Base-by-base conservation (phyloP, 2,329 filamentous ascomycete genomes). In the Remersonia thermophila region DNA sequence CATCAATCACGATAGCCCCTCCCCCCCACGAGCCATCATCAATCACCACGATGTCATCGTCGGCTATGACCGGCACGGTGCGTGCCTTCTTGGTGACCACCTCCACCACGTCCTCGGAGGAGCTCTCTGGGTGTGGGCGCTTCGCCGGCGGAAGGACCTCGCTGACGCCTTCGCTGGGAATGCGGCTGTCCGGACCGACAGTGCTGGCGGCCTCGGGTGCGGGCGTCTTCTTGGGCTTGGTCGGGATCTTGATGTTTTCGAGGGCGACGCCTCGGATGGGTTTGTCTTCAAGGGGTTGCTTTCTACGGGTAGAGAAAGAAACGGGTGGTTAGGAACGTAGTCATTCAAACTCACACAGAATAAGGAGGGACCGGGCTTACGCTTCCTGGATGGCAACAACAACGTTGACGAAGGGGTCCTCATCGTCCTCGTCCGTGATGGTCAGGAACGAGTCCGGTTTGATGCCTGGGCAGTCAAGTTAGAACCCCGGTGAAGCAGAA, bases 341-440 rank as follows among this genome's bases (percentile, higher is more conserved):
- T 23, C 5, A 23, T 23, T 5, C 20, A 48, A n/a, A n/a, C n/a
- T n/a, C n/a, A n/a, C n/a, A 37, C 32, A 29, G 33, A 28, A 18
- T 48, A 46, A 14, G 50, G 37, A 13, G 44, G 43, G 36, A 27
- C 32, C 10, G 25, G 23, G 11, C 70, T 36, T 65, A 79, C 72
- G 68, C 63, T 55, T 77, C 69, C 47, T 77, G 68, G 36, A 85
- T 66, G 44, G 74, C 71, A 11, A 95, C 64, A 35, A 89, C 70
- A 2, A 96, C 68, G 45, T 95, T 89, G 37, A 94, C 80, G 41
- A 82, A 78, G 0, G 81, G 70, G 32, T 74, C 67, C 1, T 80
- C 69, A 29, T 84, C 80, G 36, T 87, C 81, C 32, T 85, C 81
- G 38, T 93, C 91, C n/a, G 81, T 77, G 35, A 96, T 64, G 0